Conservation (phyloP, 257 asterid species). For the Solanum microdontum region DNA sequence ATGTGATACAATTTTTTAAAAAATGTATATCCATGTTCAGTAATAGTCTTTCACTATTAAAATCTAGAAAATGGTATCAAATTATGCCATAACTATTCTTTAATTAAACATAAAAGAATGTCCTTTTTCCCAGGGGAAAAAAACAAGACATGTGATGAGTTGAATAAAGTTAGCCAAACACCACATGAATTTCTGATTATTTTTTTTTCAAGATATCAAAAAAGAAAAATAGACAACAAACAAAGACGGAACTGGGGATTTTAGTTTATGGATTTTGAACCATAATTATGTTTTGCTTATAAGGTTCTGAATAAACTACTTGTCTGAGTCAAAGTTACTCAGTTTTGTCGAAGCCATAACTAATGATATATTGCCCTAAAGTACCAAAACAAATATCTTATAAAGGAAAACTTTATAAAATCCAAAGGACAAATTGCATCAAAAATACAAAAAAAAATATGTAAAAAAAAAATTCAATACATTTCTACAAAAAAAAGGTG, state of each 20-base stretch:
- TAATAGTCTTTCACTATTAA: neutral
- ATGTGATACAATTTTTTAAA: neutral
- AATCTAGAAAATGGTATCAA: neutral
- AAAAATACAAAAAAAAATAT: neutral
- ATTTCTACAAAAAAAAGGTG: neutral
- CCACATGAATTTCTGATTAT: neutral
- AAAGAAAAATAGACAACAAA: neutral
- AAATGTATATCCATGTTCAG: neutral
- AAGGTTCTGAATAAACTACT: neutral
- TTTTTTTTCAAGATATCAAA: neutral
- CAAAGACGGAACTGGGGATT: neutral
- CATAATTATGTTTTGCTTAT: neutral
- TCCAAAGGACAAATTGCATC: neutral
- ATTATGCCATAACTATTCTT: neutral
- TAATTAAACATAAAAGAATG: neutral
- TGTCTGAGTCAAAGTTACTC: neutral
- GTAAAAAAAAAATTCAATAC: neutral
- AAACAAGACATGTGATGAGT: conserved; percentile 1
- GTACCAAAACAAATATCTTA: accelerated
- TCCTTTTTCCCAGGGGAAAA: neutral
- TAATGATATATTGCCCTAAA: neutral
- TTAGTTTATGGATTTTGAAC: neutral
- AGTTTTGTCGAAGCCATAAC: accelerated
- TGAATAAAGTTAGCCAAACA: neutral
- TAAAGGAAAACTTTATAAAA: too few relatives aligned